These are phyloP conservation scores for Mycena kentingensis DNA, from an alignment of 768 basidiomycete species.

Conservation along the genomic window DNA sequence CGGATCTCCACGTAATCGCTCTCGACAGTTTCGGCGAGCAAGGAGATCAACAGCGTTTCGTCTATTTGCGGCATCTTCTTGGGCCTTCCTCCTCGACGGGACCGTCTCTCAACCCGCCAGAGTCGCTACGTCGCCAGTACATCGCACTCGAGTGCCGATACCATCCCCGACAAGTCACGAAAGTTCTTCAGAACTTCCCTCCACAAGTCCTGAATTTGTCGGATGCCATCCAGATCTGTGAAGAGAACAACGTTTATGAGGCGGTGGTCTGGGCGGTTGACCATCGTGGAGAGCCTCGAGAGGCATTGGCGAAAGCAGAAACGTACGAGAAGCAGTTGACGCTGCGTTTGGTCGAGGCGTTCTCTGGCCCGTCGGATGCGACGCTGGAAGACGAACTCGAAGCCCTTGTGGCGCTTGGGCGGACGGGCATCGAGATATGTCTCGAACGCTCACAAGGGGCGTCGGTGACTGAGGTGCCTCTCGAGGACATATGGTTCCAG, in stretches of 20 bases:
- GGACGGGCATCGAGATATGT: conserved; percentile 69
- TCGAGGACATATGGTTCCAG: conserved; percentile 91
- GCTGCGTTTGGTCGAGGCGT: conserved; percentile 41
- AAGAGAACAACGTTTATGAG: conserved; percentile 64
- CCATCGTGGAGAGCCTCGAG: conserved; percentile 58
- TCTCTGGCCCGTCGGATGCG: conserved; percentile 30
- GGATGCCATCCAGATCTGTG: conserved; percentile 62
- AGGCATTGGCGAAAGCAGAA: conserved; percentile 70
- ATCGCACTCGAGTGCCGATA: conserved; percentile 73
- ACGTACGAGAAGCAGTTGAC: conserved; percentile 56
- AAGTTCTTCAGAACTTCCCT: conserved; percentile 59
- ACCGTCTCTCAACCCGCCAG: conserved; percentile 50
- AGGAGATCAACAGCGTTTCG: conserved; percentile 58
- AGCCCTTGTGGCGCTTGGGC: conserved; percentile 59
- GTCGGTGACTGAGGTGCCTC: conserved; percentile 41
- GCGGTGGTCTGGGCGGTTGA: conserved; percentile 84
- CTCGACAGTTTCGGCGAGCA: conserved; percentile 50
- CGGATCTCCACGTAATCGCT: conserved; percentile 66
- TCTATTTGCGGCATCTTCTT: conserved; percentile 78
- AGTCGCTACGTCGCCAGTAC: conserved; percentile 59
- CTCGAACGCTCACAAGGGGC: conserved; percentile 58
- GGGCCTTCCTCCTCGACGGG: conserved; percentile 47
- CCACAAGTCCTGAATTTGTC: conserved; percentile 55
- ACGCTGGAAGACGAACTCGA: conserved; percentile 42
- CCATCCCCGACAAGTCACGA: conserved; percentile 63